Base-by-base conservation (phyloP, 352 stramenopile species). In the Globisporangium splendens region DNA sequence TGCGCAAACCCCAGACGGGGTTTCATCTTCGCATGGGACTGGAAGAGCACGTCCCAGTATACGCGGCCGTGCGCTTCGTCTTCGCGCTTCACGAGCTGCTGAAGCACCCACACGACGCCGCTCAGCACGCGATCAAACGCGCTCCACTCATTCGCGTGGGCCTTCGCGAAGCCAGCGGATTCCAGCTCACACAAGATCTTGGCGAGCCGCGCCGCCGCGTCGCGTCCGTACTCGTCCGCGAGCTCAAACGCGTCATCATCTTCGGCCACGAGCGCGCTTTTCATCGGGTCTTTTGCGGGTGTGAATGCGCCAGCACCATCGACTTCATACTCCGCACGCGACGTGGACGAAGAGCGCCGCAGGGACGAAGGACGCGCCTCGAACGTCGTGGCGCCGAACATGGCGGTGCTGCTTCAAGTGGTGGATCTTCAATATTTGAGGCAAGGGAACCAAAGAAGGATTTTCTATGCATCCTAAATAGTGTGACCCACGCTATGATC, bases 101-200 rank as follows among this genome's bases (percentile, higher is more conserved):
- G 77, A 31, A 92, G 65, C 42, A 88, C 61, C 79, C 83, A 92
- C 46, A 61, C 53, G 22, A 86, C 43, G 15, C 78, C 83, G 18
- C 77, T 69, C 15, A 92, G 49, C 0, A 90, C 63, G 57, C 82
- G 77, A 41, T 89, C 82, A 54, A 89, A 91, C 13, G 75, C 77
- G 56, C 65, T 78, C 61, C 73, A 87, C 4, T 67, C 54, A 22
- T 31, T 47, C 12, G 61, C 73, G 14, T 54, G 58, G 15, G 76
- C 70, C 53, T 87, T 87, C 38, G 55, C 46, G 51, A 86, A 88
- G 1, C 80, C 80, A 10, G 61, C 63, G 24, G 17, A 18, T 35
- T 72, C 68, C 1, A 90, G 68, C 38, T 55, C 8, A 10, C 52
- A 38, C 42, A 90, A 53, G 0, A 79, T 69, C 12, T 43, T 49